Percentiles rank a stretch among this genome's conserved stretches.
These are phyloP conservation scores for Nidularia pulvinata DNA, from an alignment of 768 basidiomycete species.

Conservation along the genomic window DNA sequence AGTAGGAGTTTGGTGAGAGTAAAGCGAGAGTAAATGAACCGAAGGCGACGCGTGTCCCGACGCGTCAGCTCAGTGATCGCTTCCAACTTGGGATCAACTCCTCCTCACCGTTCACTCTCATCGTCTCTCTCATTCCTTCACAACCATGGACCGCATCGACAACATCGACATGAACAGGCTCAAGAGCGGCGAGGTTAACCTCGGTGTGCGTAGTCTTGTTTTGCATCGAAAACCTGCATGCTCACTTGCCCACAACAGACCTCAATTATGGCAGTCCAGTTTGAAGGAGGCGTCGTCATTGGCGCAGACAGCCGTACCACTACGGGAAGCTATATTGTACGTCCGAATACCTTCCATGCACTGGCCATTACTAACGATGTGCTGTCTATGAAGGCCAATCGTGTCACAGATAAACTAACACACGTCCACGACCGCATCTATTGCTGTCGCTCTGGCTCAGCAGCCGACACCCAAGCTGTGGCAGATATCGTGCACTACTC, in stretches of 20 bases:
- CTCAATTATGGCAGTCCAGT: constrained; percentile 99
- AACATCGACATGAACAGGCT: constrained; percentile 83
- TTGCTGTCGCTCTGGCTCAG: constrained; percentile 98
- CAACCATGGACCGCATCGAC: constrained; percentile 41
- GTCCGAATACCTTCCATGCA: constrained; percentile 14
- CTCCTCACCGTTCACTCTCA: constrained; percentile 10
- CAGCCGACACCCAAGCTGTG: constrained; percentile 96
- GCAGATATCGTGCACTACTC: constrained; percentile 89
- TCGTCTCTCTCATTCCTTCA: constrained; percentile 10
- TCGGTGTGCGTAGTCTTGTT: constrained; percentile 67
- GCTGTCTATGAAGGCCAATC: constrained; percentile 69
- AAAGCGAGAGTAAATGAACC: constrained; percentile 6
- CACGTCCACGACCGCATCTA: constrained; percentile 98
- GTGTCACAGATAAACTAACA: constrained; percentile 98
- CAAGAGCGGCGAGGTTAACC: constrained; percentile 95
- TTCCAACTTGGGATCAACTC: constrained; percentile 18
- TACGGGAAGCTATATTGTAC: constrained; percentile 93
- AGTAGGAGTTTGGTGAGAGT: neutral
- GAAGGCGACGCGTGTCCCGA: constrained; percentile 40
- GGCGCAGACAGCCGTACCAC: constrained; percentile 98
- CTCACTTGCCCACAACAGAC: constrained; percentile 52
- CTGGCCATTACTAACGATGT: constrained; percentile 3
- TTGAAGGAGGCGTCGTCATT: constrained; percentile 92
- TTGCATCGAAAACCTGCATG: constrained; percentile 1
- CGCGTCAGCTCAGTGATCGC: constrained; percentile 48